phyloP scores from a whole-genome alignment of 805 yeast species.

The Nakazawaea anatomiae region DNA sequence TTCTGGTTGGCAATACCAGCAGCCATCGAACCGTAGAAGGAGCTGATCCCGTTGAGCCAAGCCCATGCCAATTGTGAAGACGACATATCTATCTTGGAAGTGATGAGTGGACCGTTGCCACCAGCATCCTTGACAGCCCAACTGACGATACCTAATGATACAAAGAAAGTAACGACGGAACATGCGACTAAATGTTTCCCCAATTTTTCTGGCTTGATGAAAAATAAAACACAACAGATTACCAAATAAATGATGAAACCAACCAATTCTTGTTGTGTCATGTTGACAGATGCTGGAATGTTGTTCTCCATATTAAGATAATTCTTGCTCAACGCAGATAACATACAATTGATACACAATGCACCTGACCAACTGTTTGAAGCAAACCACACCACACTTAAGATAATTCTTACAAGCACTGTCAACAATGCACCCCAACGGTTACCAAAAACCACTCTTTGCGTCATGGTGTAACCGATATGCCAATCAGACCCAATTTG shows the following conservation, averaged over 20 bases:
- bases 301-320: slow-evolving; percentile 26
- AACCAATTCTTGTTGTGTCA: slow-evolving; percentile 30
- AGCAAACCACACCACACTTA: slow-evolving; percentile 20
- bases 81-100: slow-evolving; percentile 15
- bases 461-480: slow-evolving; percentile 20
- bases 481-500: slow-evolving; percentile 21
- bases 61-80: slow-evolving; percentile 29
- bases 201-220: slow-evolving; percentile 18
- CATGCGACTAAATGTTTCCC: slow-evolving; percentile 14
- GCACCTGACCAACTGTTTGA: slow-evolving; percentile 21
- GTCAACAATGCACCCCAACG: slow-evolving; percentile 16
- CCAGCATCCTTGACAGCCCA: slow-evolving; percentile 20
- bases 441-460: slow-evolving; percentile 20
- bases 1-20: slow-evolving; percentile 32
- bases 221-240: slow-evolving; percentile 14
- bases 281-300: slow-evolving; percentile 23
- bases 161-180: slow-evolving; percentile 24
- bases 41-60: slow-evolving; percentile 32
- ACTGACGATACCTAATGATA: slow-evolving; percentile 24
- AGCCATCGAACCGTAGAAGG: slow-evolving; percentile 33
- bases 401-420: slow-evolving; percentile 16
- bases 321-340: slow-evolving; percentile 16
- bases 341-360: slow-evolving; percentile 15
- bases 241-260: slow-evolving; percentile 28
- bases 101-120: slow-evolving; percentile 25